A percentile compares a stretch with the other conserved stretches of the same genome.
phyloP scores from a whole-genome alignment of 331 rosid genomes.

The Quercus lobata region DNA sequence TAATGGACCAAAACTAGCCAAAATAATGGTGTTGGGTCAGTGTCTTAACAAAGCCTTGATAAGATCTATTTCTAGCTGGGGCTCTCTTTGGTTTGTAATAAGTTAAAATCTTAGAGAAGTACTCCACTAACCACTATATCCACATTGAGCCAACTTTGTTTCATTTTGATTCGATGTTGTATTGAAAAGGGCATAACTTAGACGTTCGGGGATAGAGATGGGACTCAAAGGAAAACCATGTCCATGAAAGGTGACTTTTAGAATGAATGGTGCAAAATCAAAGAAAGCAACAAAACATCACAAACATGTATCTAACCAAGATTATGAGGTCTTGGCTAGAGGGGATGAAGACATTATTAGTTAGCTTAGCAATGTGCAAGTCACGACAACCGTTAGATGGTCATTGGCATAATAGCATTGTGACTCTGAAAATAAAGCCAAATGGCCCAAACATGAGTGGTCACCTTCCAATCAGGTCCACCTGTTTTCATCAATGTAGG shows the following conservation, averaged over 20 bases:
- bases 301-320: slow-evolving; percentile 42
- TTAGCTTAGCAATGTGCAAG: background rate
- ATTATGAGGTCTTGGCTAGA: slow-evolving; percentile 26
- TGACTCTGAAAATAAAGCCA: slow-evolving; percentile 3
- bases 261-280: slow-evolving; percentile 52
- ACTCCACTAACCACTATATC: slow-evolving; percentile 3
- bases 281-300: slow-evolving; percentile 64
- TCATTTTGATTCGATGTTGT: slow-evolving; percentile 26
- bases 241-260: slow-evolving; percentile 59
- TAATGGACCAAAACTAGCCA: slow-evolving; percentile 19
- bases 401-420: background rate
- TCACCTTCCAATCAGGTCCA: slow-evolving; percentile 17
- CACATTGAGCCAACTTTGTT: background rate
- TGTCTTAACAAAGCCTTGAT: slow-evolving; percentile 26
- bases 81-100: slow-evolving; percentile 20
- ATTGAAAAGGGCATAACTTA: slow-evolving; percentile 15
- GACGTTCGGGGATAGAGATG: slow-evolving; percentile 25
- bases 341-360: slow-evolving; percentile 30
- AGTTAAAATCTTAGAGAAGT: slow-evolving; percentile 20
- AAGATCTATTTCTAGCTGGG: slow-evolving; percentile 1
- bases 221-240: slow-evolving; percentile 54
- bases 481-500: slow-evolving; percentile 15
- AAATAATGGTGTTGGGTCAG: slow-evolving; percentile 20
- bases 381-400: slow-evolving; percentile 18
- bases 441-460: slow-evolving; percentile 27